A percentile compares a stretch with the other conserved stretches of the same genome.
Evolutionary conservation across 805 yeast genomes (phyloP).

Genomic region (Ascoidea tarda): DNA sequence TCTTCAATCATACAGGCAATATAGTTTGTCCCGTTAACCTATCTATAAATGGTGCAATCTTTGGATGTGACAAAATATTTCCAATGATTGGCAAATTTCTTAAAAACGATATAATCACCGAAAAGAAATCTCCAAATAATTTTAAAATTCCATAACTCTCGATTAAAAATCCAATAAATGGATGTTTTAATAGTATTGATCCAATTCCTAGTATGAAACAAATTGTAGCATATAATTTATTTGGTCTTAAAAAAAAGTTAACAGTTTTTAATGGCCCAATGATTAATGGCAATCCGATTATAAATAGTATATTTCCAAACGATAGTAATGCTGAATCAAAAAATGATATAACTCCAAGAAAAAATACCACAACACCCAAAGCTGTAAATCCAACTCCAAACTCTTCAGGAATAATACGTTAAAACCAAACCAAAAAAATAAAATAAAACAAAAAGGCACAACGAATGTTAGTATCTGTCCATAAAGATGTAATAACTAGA

Average conservation of each 20-base stretch:
- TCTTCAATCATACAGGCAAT: conserved; percentile 7
- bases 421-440: not conserved
- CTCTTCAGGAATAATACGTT: conserved; percentile 1
- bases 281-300: conserved; percentile 72
- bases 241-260: conserved; percentile 74
- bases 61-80: conserved; percentile 67
- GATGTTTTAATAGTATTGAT: conserved; percentile 58
- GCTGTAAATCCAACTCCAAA: conserved; percentile 10
- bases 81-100: conserved; percentile 85
- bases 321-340: conserved; percentile 86
- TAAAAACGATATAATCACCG: conserved; percentile 74
- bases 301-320: conserved; percentile 68
- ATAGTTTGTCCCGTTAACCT: conserved; percentile 6
- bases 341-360: conserved; percentile 71
- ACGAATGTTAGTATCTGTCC: not conserved
- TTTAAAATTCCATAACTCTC: conserved; percentile 86
- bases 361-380: conserved; percentile 49
- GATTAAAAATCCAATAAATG: conserved; percentile 73
- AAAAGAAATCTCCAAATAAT: conserved; percentile 86
- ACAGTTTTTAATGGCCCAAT: conserved; percentile 81
- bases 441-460: not conserved
- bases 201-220: conserved; percentile 67
- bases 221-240: conserved; percentile 74
- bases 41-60: conserved; percentile 47
- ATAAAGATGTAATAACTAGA: not conserved